These are phyloP conservation scores for Neonectria magnoliae DNA, from an alignment of 2,329 filamentous ascomycete genomes.

Conservation along the genomic window DNA sequence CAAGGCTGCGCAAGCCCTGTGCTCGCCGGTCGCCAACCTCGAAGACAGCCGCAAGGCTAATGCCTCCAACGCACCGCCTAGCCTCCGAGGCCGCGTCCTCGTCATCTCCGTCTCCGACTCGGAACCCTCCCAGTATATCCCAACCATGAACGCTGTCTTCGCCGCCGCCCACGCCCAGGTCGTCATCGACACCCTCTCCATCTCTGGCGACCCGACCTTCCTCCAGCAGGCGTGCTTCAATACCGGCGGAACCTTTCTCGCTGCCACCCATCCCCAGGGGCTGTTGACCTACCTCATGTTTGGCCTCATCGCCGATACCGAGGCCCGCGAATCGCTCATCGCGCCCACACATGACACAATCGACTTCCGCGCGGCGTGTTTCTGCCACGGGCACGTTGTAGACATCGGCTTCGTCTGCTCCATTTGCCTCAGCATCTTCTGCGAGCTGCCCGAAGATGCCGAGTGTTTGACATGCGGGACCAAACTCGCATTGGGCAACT, in stretches of 20 bases:
- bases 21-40: conserved; percentile 61
- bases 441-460: conserved; percentile 68
- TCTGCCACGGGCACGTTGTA: conserved; percentile 91
- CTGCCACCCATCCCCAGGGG: conserved; percentile 69
- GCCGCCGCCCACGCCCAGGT: conserved; percentile 89
- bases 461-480: conserved; percentile 88
- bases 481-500: conserved; percentile 77
- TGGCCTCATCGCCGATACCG: conserved; percentile 78
- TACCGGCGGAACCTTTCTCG: conserved; percentile 66
- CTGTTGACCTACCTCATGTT: conserved; percentile 95
- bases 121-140: conserved; percentile 92
- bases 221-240: conserved; percentile 86
- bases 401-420: conserved; percentile 96
- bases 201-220: conserved; percentile 88
- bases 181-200: conserved; percentile 89
- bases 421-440: conserved; percentile 95
- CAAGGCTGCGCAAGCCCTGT: conserved; percentile 75
- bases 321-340: conserved; percentile 70
- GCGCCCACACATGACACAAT: conserved; percentile 85
- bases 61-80: conserved; percentile 43
- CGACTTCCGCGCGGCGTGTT: conserved; percentile 97
- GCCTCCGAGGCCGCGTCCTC: conserved; percentile 73
- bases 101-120: conserved; percentile 88
- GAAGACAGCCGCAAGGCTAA: conserved; percentile 49
- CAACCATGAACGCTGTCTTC: conserved; percentile 98